phyloP scores from a whole-genome alignment of 1,139 yeast genomes.

The Candida sanyaensis region DNA sequence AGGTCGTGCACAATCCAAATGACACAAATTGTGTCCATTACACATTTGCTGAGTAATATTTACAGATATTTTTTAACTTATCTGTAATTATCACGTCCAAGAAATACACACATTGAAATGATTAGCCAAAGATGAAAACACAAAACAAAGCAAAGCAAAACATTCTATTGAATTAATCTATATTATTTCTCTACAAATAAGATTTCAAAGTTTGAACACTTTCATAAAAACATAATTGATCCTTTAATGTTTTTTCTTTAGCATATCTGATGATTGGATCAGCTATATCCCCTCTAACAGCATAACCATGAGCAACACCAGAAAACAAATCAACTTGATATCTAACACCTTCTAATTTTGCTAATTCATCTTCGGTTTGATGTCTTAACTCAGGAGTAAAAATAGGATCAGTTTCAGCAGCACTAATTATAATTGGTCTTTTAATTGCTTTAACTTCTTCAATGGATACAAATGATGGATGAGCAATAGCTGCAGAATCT shows the following conservation, averaged over 20 bases:
- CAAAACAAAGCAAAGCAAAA: neutral
- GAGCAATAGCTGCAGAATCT: conserved; percentile 72
- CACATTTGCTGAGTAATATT: no score
- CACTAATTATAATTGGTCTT: conserved; percentile 67
- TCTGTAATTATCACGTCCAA: no score
- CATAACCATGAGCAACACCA: conserved; percentile 71
- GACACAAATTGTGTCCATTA: no score
- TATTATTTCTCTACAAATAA: neutral
- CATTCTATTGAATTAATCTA: neutral
- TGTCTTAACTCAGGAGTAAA: conserved; percentile 66
- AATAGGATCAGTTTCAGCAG: conserved; percentile 67
- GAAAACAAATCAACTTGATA: conserved; percentile 64
- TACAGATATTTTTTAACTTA: no score
- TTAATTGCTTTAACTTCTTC: conserved; percentile 61
- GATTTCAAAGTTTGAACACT: conserved; percentile 7
- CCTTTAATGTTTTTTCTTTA: conserved; percentile 64
- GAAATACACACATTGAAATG: no score
- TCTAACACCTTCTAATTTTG: conserved; percentile 36
- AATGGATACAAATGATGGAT: conserved; percentile 70
- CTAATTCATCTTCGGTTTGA: conserved; percentile 58
- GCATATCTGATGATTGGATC: conserved; percentile 63
- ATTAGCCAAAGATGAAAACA: no score
- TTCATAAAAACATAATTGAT: conserved; percentile 45
- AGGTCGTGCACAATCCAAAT: no score
- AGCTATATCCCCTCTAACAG: conserved; percentile 71